Evolutionary conservation across 768 basidiomycete genomes (phyloP), one percentile per base, ranked within the genome.

Genomic region (Mycena floridula): DNA sequence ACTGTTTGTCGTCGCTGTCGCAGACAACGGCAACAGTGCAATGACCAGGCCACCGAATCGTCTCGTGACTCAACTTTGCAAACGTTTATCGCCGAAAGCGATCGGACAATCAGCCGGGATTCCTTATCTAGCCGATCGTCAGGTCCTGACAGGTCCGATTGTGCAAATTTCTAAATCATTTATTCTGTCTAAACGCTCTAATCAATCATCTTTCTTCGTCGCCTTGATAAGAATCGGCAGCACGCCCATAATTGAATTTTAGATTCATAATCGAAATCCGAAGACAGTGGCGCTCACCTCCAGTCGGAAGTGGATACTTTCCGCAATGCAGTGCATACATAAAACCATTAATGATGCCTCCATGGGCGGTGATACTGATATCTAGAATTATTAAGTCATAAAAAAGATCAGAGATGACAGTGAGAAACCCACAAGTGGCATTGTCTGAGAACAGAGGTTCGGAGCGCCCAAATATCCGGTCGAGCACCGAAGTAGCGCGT

Each of bases 281-380:
- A 35, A n/a, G 9, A 23, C n/a, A 22, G 7, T 21, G 28, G 8
- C 23, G 60, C 73, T 52, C 38, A 76, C 85, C 85, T 67, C 85
- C 85, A 4, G 82, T 84, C 1, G 77, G 73, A 18, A 86, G 59
- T 5, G 52, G 39, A 56, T 74, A 79, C 7, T 42, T 46, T 2
- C 56, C 54, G n/a, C 79, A 70, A 4, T 67, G 74, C 23, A 78
- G 59, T 0, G 69, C 69, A 3, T 56, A 61, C 51, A 84, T 50
- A 40, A 85, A 74, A 1, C 72, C 77, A 36, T 72, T 69, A 35
- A 82, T 81, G 48, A 81, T 73, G 1, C 76, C 81, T 15, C 76
- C 69, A 54, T 89, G 86, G 1, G 78, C 74, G 1, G 82, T 83
- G 46, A 86, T 72, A 4, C 82, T 80, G 15, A 86, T 72, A 50